A percentile compares a stretch with the other conserved stretches of the same genome.
phyloP scores from a whole-genome alignment of 164 flowering plant species.

The Brasenia schreberi region DNA sequence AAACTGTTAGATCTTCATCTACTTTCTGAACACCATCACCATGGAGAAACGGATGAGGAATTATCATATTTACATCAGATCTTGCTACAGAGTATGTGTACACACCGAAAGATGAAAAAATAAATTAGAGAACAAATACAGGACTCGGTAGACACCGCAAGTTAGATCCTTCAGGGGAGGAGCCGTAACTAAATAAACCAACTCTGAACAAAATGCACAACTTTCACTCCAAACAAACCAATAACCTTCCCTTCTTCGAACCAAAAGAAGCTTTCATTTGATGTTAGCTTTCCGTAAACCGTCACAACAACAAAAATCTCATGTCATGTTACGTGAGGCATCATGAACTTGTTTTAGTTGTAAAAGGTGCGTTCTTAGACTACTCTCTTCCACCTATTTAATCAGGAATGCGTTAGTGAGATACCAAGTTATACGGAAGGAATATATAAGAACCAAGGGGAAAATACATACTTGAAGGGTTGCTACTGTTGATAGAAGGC shows the following conservation, averaged over 20 bases:
- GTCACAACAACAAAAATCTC: not conserved
- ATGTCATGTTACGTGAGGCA: not conserved
- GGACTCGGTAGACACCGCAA: not conserved
- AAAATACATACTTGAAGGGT: constrained; percentile 50
- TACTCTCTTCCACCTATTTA: constrained; percentile 31
- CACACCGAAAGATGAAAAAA: not conserved
- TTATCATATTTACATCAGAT: not conserved
- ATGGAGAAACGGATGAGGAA: too few species aligned
- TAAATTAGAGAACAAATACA: not conserved
- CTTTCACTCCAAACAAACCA: not conserved
- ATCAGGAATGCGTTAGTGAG: not conserved
- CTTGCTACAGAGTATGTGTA: too few species aligned
- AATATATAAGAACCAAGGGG: not conserved
- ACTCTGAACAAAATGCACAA: not conserved
- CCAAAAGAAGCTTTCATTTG: not conserved
- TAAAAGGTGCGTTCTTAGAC: not conserved
- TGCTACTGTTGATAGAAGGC: constrained; percentile 45
- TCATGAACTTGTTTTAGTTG: not conserved
- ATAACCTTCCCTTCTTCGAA: not conserved
- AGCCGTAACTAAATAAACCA: not conserved
- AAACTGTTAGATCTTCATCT: too few species aligned
- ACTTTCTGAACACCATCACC: too few species aligned
- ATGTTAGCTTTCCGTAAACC: not conserved
- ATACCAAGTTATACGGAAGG: not conserved
- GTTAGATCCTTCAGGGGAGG: not conserved